Base-by-base conservation (phyloP, 805 yeast species). In the Myxozyma sirexii region DNA sequence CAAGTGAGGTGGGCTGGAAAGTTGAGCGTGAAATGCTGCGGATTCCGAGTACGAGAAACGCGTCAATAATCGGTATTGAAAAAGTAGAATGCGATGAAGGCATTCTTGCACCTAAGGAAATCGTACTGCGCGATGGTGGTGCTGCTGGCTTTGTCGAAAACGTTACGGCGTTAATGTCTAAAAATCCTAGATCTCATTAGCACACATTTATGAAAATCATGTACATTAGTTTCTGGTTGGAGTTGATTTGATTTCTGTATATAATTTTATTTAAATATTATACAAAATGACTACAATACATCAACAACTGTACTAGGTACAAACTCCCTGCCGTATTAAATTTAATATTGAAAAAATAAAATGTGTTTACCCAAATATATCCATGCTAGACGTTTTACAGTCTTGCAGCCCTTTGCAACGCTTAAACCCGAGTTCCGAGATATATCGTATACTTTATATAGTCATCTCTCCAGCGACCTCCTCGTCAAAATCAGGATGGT, bases 11-110 rank as follows among this genome's bases (percentile, higher is more conserved):
- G 68, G 97, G 97, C 0, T 93, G 98, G 98, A 75, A 80, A 13
- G 87, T 86, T 1, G 87, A 90, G 68, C 82, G 86, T 67, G 98
- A 93, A 71, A 87, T 88, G 87, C 75, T 93, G 47, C 80, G 98
- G 59, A 93, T 93, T 24, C 98, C 98, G 33, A 89, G 97, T 59
- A 93, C 98, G 0, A 78, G 97, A 72, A 93, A 93, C 70, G 90
- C 96, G 0, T 97, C 97, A 0, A 76, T 93, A 15, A 84, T 93
- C 50, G 97, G 96, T 0, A 79, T 82, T 54, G 74, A 77, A 38
- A 80, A 77, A 47, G 72, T 71, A 2, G 57, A 68, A 10, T 66
- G 72, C 10, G 37, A 41, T 4, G 27, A 10, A 29, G n/a, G n/a
- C n/a, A n/a, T n/a, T n/a, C n/a, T n/a, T n/a, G n/a, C 66, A 74